Evolutionary conservation across 2,329 filamentous ascomycete genomes (phyloP), one percentile per base, ranked within the genome.

Genomic region (Phaeophleospora eucalypticola): DNA sequence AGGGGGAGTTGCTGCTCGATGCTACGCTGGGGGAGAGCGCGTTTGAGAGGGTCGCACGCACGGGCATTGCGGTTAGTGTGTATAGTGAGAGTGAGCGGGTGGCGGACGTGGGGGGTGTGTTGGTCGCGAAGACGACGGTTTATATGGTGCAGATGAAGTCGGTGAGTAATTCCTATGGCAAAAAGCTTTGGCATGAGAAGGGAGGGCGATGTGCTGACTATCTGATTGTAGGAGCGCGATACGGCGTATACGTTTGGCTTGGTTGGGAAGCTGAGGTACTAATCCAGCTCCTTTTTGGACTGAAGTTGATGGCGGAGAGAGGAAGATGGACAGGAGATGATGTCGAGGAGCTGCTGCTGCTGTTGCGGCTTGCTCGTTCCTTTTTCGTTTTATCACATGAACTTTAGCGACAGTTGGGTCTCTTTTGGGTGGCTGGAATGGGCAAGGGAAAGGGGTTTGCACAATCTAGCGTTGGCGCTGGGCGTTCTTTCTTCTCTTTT

Each of bases 41-140:
- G 62, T 94, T 95, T 68, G 86, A 90, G 56, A 76, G 87, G 15
- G 81, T 95, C 50, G 90, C 88, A 4, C 81, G 86, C 56, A 86
- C 87, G 27, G 90, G 90, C 38, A 91, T 96, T 59, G 87, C 93
- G 1, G 83, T 95, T 46, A 90, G 86, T 55, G 85, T 96, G 29
- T 93, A 89, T 82, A 86, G 93, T 65, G 72, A 75, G 53, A 60
- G 64, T n/a, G 56, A 66, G 68, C 68, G 14, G 60, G 74, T 79
- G 0, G 72, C 72, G 21, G 71, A 76, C 43, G 76, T 75, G 3
- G 82, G 81, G 19, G 81, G 83, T 27, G 78, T 81, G 3, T 56
- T 61, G 34, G 75, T 73, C 24, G 77, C 75, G 20, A 73, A 71
- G 51, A 78, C 76, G 35, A 77, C 71, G 51, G 74, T 83, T 9